phyloP scores from a whole-genome alignment of 1,284 basidiomycete species.

The Termitomyces sp. region DNA sequence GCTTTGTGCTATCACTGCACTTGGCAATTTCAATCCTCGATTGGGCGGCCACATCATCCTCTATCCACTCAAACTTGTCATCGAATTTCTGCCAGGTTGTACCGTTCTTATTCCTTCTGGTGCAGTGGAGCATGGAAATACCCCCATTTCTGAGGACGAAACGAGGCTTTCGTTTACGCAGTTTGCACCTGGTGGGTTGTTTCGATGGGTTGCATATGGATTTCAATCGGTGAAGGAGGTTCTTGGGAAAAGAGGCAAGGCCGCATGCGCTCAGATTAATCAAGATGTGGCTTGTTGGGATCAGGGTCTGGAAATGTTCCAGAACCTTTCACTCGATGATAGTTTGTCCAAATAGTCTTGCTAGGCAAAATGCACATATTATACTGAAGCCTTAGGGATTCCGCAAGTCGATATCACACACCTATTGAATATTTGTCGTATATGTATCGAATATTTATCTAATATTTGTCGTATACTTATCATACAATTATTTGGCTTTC shows the following conservation, averaged over 20 bases:
- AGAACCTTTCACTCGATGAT: too few relatives aligned
- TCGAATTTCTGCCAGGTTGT: neutral
- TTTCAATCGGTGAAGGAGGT: neutral
- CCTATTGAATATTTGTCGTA: too few relatives aligned
- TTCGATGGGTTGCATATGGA: neutral
- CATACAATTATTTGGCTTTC: too few relatives aligned
- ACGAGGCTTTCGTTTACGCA: constrained; percentile 3
- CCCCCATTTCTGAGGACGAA: neutral
- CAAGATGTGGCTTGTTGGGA: neutral
- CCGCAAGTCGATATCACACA: too few relatives aligned
- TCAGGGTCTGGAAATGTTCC: neutral
- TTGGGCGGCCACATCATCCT: constrained; percentile 1
- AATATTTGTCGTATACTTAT: too few relatives aligned
- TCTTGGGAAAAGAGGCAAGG: neutral
- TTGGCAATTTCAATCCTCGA: neutral
- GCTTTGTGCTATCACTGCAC: neutral
- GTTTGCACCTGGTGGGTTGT: neutral
- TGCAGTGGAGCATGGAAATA: constrained; percentile 1
- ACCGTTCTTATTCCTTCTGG: neutral
- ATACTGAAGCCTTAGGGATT: too few relatives aligned
- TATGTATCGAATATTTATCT: too few relatives aligned
- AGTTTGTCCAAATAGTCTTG: too few relatives aligned
- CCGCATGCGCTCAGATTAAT: neutral
- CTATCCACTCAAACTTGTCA: neutral
- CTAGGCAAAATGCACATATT: too few relatives aligned